Base-by-base conservation (phyloP, 2,329 filamentous ascomycete genomes). In the Chalara sp. region DNA sequence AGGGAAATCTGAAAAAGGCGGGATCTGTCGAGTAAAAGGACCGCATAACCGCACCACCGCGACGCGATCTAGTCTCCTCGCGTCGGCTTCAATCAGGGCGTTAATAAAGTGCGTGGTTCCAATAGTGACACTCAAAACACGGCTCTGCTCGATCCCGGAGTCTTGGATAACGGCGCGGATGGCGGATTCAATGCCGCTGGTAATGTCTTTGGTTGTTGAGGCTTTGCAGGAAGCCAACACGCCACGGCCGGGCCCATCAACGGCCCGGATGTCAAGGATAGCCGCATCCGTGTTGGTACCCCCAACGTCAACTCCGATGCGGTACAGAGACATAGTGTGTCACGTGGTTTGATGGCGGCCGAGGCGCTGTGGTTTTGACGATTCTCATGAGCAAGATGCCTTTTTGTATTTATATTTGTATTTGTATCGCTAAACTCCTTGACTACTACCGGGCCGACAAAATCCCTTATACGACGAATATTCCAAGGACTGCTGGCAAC, bases 1-100 rank as follows among this genome's bases (percentile, higher is more conserved):
- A 3, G 73, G 76, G 59, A 71, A 76, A 49, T 76, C 73, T 3
- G 71, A 63, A 48, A 74, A 75, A 1, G 74, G 72, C 4, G 73
- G 74, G 4, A 72, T 68, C 50, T 78, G 68, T 48, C 68, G 70
- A 6, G 70, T 69, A 53, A 74, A 76, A 1, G 66, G 67, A 2
- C 69, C 68, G 28, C 68, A 72, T 3, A 76, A 65, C 4, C 76
- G 72, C 29, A 79, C 59, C 13, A 79, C 70, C 6, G 74, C 76
- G 3, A 79, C 76, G 40, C 67, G 68, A 3, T 69, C 71, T 5
- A 79, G 64, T 5, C 74, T 66, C 13, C 69, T 62, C 5, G 67
- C 63, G 62, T 79, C 72, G 5, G 69, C 67, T 44, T 74, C 72
- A n/a, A 76, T 67, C 21, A 76, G 70, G 5, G 72, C 72, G 50